These are phyloP conservation scores for Ephemerocybe angulata DNA, from an alignment of 768 basidiomycete genomes.

Conservation along the genomic window DNA sequence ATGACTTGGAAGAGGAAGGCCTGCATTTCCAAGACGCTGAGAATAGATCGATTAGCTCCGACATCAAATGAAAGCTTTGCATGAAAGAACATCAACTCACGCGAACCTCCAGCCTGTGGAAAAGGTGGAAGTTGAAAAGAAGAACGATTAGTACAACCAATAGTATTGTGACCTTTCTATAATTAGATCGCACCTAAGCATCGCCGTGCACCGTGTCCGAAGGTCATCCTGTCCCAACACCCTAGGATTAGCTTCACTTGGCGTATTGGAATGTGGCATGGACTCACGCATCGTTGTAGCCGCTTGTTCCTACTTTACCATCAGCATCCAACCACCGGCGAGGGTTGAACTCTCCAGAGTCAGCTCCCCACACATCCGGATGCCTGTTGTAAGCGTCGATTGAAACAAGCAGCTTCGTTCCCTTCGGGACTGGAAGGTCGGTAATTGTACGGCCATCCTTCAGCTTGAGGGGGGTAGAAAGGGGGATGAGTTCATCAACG, in stretches of 20 bases:
- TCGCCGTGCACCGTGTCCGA: slow-evolving; percentile 31
- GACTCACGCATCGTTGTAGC: slow-evolving; percentile 44
- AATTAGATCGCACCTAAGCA: slow-evolving; percentile 5
- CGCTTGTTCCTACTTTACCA: slow-evolving; percentile 38
- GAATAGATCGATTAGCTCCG: not conserved
- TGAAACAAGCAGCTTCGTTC: slow-evolving; percentile 48
- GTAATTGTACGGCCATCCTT: slow-evolving; percentile 40
- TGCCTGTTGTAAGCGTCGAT: slow-evolving; percentile 58
- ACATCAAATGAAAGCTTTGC: not conserved
- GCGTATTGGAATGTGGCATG: no score
- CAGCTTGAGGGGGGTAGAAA: slow-evolving; percentile 49
- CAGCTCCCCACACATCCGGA: slow-evolving; percentile 51
- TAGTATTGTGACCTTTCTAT: not conserved
- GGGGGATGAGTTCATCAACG: slow-evolving; percentile 55
- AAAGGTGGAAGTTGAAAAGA: slow-evolving; percentile 7
- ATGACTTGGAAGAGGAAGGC: slow-evolving; percentile 56
- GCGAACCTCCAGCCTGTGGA: slow-evolving; percentile 40
- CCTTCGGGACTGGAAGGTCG: slow-evolving; percentile 47
- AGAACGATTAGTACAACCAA: not conserved
- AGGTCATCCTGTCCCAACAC: slow-evolving; percentile 25
- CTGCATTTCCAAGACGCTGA: slow-evolving; percentile 46
- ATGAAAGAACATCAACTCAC: not conserved
- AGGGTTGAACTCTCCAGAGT: slow-evolving; percentile 51
- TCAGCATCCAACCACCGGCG: slow-evolving; percentile 48
- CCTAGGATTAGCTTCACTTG: no score